A percentile compares a stretch with the other conserved stretches of the same genome.
Conservation (phyloP, 495 filamentous ascomycete species). For the Daldinia grandis region DNA sequence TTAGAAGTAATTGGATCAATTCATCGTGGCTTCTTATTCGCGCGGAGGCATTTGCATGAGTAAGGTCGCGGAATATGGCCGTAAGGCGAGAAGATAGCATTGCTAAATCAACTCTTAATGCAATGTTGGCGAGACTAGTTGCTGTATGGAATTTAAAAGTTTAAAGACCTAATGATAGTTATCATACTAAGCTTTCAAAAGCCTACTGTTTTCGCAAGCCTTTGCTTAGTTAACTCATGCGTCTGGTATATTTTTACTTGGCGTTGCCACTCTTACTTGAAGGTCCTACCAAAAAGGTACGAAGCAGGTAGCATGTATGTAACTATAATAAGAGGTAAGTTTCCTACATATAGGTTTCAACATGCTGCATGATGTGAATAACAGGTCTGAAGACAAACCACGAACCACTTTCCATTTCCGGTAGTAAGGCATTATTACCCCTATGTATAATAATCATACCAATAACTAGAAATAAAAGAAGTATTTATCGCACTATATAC, state of each 20-base stretch:
- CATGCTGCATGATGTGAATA: conserved; percentile 18
- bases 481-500: not conserved
- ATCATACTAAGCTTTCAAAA: too few relatives aligned
- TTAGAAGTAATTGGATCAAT: conserved; percentile 2
- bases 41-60: not conserved
- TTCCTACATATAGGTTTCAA: conserved; percentile 2
- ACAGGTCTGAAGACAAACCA: conserved; percentile 4
- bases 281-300: too few relatives aligned
- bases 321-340: too few relatives aligned
- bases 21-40: not conserved
- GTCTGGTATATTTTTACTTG: too few relatives aligned
- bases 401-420: conserved; percentile 1
- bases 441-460: not conserved
- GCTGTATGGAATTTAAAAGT: too few relatives aligned
- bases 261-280: too few relatives aligned
- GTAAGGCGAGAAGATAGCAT: too few relatives aligned
- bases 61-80: not conserved
- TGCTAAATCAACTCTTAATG: too few relatives aligned
- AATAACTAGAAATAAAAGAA: not conserved
- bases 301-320: not conserved
- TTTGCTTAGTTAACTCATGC: too few relatives aligned
- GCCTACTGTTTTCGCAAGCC: too few relatives aligned
- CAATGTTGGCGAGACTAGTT: too few relatives aligned
- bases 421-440: not conserved
- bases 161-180: too few relatives aligned